Base-by-base conservation (phyloP, 306 rosid genomes). In the Cicer cuneatum region DNA sequence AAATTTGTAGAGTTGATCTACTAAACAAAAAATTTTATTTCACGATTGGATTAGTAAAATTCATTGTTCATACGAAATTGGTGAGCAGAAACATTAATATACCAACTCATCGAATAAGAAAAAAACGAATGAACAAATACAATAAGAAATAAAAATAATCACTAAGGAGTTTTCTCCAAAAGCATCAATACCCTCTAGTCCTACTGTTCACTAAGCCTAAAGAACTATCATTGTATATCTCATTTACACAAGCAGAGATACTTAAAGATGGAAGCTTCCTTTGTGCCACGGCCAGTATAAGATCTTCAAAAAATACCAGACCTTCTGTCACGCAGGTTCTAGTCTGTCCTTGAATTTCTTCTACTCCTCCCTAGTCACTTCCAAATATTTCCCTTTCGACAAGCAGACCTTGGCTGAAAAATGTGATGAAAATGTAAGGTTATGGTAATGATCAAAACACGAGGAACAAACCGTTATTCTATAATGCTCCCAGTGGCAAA, bases 381-480 rank as follows among this genome's bases (percentile, higher is more conserved):
- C 84, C 71, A 79, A 72, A 76, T 72, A 73, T 77, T 84, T 40
- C 87, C 82, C 74, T 88, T 89, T 79, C 82, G 90, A 52, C 97
- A 85, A 78, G 97, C 86, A 81, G 89, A 93, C 60, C 92, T 92
- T 2, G 97, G 98, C 97, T 91, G 96, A 56, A 80, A 24, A 49
- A 67, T 76, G 62, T 69, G 76, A 81, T 70, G n/a, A 71, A 82
- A 66, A 75, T 4, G 74, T 76, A 18, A 75, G 47, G 47, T 10
- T 62, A 29, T 29, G 33, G 33, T 29, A 2, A 38, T 16, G 61
- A 38, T 12, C 4, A 38, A 15, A 61, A 4, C n/a, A 19, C 56
- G n/a, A 29, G 24, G 16, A 49, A 35, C 69, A 49, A 78, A 43
- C 7, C 5, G 13, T 14, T 51, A 40, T 52, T 61, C 16, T 35